Conservation (phyloP, 2,329 filamentous ascomycete genomes). For the Magnaporthiopsis rhizophila region DNA sequence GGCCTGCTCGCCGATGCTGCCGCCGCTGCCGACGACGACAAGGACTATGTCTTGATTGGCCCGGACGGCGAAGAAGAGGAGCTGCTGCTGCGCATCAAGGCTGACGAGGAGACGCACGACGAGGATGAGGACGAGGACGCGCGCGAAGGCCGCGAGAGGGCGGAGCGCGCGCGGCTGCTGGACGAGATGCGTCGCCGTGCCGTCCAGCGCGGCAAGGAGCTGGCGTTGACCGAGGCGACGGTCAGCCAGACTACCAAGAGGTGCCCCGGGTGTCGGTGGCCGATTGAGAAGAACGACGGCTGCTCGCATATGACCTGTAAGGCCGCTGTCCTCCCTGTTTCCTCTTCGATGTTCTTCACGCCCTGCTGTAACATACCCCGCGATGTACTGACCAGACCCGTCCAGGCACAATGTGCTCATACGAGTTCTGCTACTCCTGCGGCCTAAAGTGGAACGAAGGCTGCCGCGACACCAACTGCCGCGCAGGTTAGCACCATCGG, state of each 20-base stretch:
- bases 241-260: not conserved
- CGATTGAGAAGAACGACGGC: constrained; percentile 32
- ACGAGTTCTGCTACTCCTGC: constrained; percentile 1
- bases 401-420: not conserved
- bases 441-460: not conserved
- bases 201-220: constrained; percentile 21
- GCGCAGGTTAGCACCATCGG: not conserved
- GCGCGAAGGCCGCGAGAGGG: constrained; percentile 9
- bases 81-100: no score
- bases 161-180: constrained; percentile 10
- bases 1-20: constrained; percentile 27
- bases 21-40: constrained; percentile 28
- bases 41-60: no score
- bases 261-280: constrained; percentile 30
- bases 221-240: not conserved
- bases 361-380: not conserved
- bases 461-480: not conserved
- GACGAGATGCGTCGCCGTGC: constrained; percentile 13
- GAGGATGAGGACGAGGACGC: not conserved
- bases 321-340: not conserved
- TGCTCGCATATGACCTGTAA: constrained; percentile 34
- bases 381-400: not conserved
- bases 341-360: not conserved
- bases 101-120: no score
- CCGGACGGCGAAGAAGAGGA: no score